Evolutionary conservation across 805 yeast species (phyloP), one percentile per base, ranked within the genome.

Genomic region (Candida taoyuanica): DNA sequence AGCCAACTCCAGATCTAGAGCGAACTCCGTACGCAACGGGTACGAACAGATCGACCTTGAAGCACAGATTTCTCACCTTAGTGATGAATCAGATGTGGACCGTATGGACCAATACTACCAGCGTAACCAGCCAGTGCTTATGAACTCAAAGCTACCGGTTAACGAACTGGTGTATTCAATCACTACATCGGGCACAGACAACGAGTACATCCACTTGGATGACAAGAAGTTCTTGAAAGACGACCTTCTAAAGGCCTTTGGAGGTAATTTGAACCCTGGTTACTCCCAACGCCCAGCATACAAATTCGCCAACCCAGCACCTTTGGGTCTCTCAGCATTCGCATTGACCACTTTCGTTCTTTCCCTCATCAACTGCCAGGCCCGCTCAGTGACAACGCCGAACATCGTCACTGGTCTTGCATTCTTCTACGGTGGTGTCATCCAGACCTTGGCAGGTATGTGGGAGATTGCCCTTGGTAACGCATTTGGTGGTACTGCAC

Each of bases 231-330:
- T 46, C 35, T 35, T 44, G 47, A 69, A 71, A 41, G 66, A 64
- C 23, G 84, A 78, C 38, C 66, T 78, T 39, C 53, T 74, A 40
- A 55, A 58, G 8, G 84, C 84, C 1, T 78, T 78, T 50, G 93
- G 89, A 52, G 93, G 91, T 73, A 63, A 76, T n/a, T 59, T 81
- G 54, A 76, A 72, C 46, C 81, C 86, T 12, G 85, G 81, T 61
- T 42, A 61, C 46, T 50, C 68, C 13, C 59, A 63, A 18, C 66
- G 70, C 9, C 73, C 85, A 14, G 53, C 60, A 7, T 73, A 77
- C 50, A 64, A 63, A 40, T 68, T 69, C 56, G 85, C 74, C 37
- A 78, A 78, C 52, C 83, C 85, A 31, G 80, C 79, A 34, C 84
- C 78, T 13, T 74, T 78, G 48, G 84, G 82, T 4, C 63, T 78